A percentile compares a stretch with the other conserved stretches of the same genome.
These are phyloP conservation scores for Salix exigua DNA, from an alignment of 345 rosid species.

Conservation along the genomic window DNA sequence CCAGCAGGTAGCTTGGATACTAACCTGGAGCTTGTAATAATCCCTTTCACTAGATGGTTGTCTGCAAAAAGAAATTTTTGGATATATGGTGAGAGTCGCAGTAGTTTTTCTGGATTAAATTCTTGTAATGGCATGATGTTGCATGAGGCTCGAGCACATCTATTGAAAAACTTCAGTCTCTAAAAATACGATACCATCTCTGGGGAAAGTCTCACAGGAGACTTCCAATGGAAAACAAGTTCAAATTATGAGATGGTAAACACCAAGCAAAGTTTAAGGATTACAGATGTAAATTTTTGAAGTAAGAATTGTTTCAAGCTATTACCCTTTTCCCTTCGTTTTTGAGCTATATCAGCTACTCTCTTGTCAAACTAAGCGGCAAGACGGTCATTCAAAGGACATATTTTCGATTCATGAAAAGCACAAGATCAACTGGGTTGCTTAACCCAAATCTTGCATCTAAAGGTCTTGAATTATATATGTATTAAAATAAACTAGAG, in stretches of 20 bases:
- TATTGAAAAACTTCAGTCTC: neutral
- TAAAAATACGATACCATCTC: no score
- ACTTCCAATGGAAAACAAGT: neutral
- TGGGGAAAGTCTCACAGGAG: no score
- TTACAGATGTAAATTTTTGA: neutral
- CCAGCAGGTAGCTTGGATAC: neutral
- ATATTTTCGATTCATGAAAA: neutral
- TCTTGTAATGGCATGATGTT: neutral
- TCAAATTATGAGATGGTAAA: neutral
- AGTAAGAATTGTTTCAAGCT: neutral
- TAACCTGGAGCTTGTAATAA: neutral
- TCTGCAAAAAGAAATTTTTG: conserved; percentile 24
- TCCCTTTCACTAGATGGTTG: neutral
- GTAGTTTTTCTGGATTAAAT: neutral
- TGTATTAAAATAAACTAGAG: neutral
- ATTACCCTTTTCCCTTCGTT: neutral
- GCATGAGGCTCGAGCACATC: neutral
- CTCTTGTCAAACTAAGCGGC: neutral
- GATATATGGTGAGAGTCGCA: conserved; percentile 12
- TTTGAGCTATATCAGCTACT: neutral
- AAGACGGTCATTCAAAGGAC: neutral
- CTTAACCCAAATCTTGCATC: neutral
- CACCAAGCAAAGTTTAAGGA: neutral
- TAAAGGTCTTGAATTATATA: neutral
- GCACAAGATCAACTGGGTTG: neutral